Percentiles rank a stretch among this genome's conserved stretches.
phyloP scores from a whole-genome alignment of 768 basidiomycete species.

The Lentinula guzmanii region DNA sequence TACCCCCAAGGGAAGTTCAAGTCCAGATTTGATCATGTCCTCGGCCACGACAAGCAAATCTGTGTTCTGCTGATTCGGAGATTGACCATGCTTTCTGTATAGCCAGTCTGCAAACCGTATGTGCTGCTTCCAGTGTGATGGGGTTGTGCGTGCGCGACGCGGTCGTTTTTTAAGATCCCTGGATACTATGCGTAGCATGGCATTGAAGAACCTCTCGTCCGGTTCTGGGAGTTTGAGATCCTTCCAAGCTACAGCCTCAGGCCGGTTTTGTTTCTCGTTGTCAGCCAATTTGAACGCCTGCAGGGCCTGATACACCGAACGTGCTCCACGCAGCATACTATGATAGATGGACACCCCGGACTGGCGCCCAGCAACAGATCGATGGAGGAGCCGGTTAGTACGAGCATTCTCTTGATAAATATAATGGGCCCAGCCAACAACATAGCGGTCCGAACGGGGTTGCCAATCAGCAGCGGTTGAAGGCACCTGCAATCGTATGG shows the following conservation, averaged over 20 bases:
- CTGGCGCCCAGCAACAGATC: neutral
- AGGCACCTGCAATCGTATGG: neutral
- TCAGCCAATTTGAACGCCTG: slow-evolving; percentile 13
- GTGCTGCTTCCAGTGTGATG: slow-evolving; percentile 15
- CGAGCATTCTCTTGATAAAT: neutral
- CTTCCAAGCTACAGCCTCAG: neutral
- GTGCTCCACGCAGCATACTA: slow-evolving; percentile 9
- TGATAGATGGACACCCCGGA: neutral
- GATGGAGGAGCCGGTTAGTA: neutral
- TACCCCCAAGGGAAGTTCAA: slow-evolving; percentile 32
- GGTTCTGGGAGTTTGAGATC: slow-evolving; percentile 32
- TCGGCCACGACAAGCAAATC: slow-evolving; percentile 29
- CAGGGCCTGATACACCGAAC: slow-evolving; percentile 17
- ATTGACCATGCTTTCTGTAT: slow-evolving; percentile 21
- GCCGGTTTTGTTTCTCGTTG: slow-evolving; percentile 5
- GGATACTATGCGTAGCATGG: slow-evolving; percentile 41
- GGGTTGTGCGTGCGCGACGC: neutral
- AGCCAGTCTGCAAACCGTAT: slow-evolving; percentile 18
- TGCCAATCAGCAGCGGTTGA: slow-evolving; percentile 14
- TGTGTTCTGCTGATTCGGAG: slow-evolving; percentile 22
- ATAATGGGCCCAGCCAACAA: slow-evolving; percentile 19
- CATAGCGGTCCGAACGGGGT: slow-evolving; percentile 22
- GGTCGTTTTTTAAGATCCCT: neutral
- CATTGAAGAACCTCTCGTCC: slow-evolving; percentile 69
- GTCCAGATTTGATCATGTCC: slow-evolving; percentile 34